Evolutionary conservation across 257 asterid species (phyloP).

Genomic region (Jacaranda copaia): DNA sequence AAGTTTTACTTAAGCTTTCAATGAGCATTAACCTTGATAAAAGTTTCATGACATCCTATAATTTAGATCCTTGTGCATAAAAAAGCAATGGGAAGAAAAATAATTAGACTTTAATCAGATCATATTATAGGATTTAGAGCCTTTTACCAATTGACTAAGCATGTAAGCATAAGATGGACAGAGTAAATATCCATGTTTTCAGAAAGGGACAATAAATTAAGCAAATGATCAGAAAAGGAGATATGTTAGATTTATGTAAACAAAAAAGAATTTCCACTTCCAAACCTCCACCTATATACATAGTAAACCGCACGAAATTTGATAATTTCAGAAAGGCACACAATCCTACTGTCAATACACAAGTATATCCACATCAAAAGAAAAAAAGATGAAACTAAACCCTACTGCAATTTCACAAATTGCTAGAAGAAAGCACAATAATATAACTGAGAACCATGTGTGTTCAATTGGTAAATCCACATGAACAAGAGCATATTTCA

Average conservation of each 20-base stretch:
- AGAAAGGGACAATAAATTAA: conserved; percentile 6
- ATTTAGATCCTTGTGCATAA: background rate
- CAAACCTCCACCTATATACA: background rate
- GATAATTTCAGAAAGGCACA: conserved; percentile 5
- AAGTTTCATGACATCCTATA: background rate
- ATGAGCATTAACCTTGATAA: background rate
- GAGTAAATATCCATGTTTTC: background rate
- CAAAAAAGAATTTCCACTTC: background rate
- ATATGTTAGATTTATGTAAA: background rate
- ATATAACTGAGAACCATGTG: background rate
- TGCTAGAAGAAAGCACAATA: background rate
- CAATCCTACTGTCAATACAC: conserved; percentile 7
- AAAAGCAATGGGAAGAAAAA: background rate
- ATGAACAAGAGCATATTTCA: conserved; percentile 4
- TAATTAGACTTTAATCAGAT: background rate
- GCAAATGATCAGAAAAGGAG: background rate
- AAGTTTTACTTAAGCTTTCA: conserved; percentile 20
- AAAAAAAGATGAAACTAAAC: background rate
- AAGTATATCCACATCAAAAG: conserved; percentile 4
- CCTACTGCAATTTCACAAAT: conserved; percentile 6
- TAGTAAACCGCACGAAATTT: background rate
- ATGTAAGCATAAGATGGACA: background rate
- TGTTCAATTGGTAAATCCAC: conserved; percentile 9
- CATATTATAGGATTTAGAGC: background rate
- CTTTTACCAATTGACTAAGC: background rate